Evolutionary conservation across 1,284 basidiomycete species (phyloP), one percentile per base, ranked within the genome.

Genomic region (Pyrrhoderma noxium): DNA sequence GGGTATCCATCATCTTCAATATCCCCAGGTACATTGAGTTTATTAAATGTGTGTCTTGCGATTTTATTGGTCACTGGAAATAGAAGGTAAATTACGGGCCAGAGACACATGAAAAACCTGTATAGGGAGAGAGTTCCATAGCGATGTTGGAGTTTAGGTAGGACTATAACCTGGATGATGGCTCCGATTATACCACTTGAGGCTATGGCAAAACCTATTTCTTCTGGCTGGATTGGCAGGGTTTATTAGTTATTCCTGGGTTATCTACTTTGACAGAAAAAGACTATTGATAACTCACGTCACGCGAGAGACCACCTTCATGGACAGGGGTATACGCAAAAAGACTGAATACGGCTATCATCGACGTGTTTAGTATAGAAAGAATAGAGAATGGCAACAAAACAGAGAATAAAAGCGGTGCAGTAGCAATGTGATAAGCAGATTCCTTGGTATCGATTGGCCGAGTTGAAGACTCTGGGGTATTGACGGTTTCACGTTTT

Each of bases 51-150:
- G 19, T 31, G 37, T 38, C 64, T 63, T 9, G 67, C 69, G 51
- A 70, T 48, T 50, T 64, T n/a, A 61, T 70, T 67, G 31, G 70
- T 59, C 2, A 65, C 58, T 9, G 69, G 69, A 42, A 71, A 62
- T 34, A 66, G 47, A 22, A 62, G 58, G 56, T 66, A 72, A 45
- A 60, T 61, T 53, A 61, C 63, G 7, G 69, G 67, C 68, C 68
- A 70, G 45, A 70, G 60, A 27, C 57, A 57, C 63, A 69, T 65
- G 62, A 63, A 65, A 48, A 59, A 56, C 53, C 66, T 65, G 61
- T 70, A 70, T 60, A 65, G 63, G 51, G 60, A 58, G 40, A 66
- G 63, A 53, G 65, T 65, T 54, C 70, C 67, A 60, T 66, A 65
- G 23, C 63, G 62, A 38, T 61, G 61, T 11, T 70, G 62, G 44